Evolutionary conservation across 192 early-diverging fungal genomes (phyloP), one percentile per base, ranked within the genome.

Genomic region (Rhizoclosmatium sp.): DNA sequence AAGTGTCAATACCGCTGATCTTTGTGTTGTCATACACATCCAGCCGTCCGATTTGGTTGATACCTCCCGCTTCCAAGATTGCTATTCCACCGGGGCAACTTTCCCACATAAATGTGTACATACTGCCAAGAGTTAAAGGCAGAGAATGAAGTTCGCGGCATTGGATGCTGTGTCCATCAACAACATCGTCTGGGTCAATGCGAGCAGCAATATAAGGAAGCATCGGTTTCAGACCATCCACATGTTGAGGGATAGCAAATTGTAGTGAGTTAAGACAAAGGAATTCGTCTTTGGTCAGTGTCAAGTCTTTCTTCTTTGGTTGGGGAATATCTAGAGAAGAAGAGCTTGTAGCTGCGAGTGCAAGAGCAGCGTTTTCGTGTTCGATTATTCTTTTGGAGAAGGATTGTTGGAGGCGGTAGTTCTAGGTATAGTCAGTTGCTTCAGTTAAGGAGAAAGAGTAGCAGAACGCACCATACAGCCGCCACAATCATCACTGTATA

Each of bases 381-480:
- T 51, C 54, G 47, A 59, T n/a, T 31, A 72, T 64, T 45, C 46
- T 44, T 45, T 62, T 19, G 49, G 16, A 58, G 41, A 59, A 75
- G 5, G 60, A 47, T 46, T 75, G 56, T 64, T 75, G 73, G n/a
- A 75, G 73, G 2, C 73, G 73, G 46, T 64, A 75, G 48, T 64
- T 75, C 73, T 75, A n/a, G 4, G 51, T 54, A 16, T 42, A 16
- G 14, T 42, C 21, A 45, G 4, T 42, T 2, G 7, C 12, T 64
- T 0, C 19, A 45, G 16, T 47, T 64, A 23, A 62, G 23, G 47
- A 31, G 31, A 31, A 31, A 31, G 31, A 31, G 31, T 31, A 31
- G 31, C 31, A 31, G 31, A 31, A 31, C 56, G n/a, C 9, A 75
- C 73, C 73, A 75, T 75, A 39, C 73, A 75, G 61, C 73, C 73